Percentiles rank a stretch among this genome's conserved stretches.
Evolutionary conservation across 371 early-diverging fungal species (phyloP).

Genomic region (Entomophthora muscae): DNA sequence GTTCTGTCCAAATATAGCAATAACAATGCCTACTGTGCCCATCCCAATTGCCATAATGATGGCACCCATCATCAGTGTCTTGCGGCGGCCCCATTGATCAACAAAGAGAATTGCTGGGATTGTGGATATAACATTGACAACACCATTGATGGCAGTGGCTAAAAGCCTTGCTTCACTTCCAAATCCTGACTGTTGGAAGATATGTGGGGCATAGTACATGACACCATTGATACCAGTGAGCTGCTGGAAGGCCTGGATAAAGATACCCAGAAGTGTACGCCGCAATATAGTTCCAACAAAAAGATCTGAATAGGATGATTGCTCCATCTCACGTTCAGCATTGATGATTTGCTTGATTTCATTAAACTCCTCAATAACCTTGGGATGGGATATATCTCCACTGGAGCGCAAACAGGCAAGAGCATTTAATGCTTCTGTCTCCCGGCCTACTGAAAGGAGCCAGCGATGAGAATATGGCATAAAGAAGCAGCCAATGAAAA

Average conservation of each 20-base stretch:
- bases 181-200: slow-evolving; percentile 48
- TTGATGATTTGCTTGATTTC: slow-evolving; percentile 45
- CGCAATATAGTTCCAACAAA: slow-evolving; percentile 31
- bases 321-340: slow-evolving; percentile 43
- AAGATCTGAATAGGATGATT: too few species aligned
- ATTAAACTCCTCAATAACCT: slow-evolving; percentile 43
- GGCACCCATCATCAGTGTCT: slow-evolving; percentile 30
- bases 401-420: slow-evolving; percentile 51
- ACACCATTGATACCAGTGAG: too few species aligned
- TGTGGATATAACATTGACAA: too few species aligned
- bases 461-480: slow-evolving; percentile 86
- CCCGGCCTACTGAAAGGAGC: slow-evolving; percentile 40
- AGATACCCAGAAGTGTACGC: slow-evolving; percentile 40
- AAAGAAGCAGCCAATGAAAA: slow-evolving; percentile 35
- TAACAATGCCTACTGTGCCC: slow-evolving; percentile 24
- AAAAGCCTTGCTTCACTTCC: slow-evolving; percentile 25
- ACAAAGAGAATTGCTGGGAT: too few species aligned
- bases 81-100: too few species aligned
- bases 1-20: slow-evolving; percentile 21
- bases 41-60: slow-evolving; percentile 29
- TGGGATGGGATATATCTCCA: slow-evolving; percentile 24
- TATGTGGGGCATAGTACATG: slow-evolving; percentile 50
- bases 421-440: slow-evolving; percentile 38
- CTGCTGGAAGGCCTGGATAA: slow-evolving; percentile 51
- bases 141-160: slow-evolving; percentile 54